Base-by-base conservation (phyloP, 2,329 filamentous ascomycete genomes). In the Xylaria sp. region DNA sequence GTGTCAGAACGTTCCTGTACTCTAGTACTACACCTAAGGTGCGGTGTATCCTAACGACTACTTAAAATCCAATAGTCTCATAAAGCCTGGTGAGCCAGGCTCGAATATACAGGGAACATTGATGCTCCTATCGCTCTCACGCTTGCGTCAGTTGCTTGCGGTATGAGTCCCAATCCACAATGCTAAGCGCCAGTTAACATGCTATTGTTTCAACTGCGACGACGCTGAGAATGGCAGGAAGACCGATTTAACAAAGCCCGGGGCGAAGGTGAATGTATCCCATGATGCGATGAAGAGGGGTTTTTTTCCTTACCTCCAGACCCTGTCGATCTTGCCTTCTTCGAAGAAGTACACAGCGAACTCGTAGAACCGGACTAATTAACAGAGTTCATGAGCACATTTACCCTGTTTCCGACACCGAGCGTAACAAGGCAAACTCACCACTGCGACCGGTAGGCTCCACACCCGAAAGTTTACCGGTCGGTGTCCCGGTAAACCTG, bases 291-390 rank as follows among this genome's bases (percentile, higher is more conserved):
- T 28, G 26, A n/a, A 53, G 10, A 23, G n/a, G 31, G 13, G n/a
- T 4, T 23, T 13, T 17, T 10, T 6, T 23, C 6, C 66, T 36
- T 42, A 66, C 67, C 79, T 78, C 74, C 79, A 79, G 4, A 81
- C 76, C 31, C 72, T 70, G 11, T 71, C 68, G 23, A 81, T 80
- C 73, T 71, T 80, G 5, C 79, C 79, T 1, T 66, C 72, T 15
- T 75, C 69, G 42, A 81, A 76, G 59, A 73, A 73, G 61, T 81
- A 82, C 20, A 79, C 78, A 33, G 77, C 79, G 57, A 79, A 76
- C 71, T 81, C 80, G 33, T 67, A 62, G 59, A 81, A 79, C 10
- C 48, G 59, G 6, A 80, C 77, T 53, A 13, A n/a, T 53, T 66
- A 56, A 11, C 11, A 53, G 28, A 38, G 36, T 31, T 17, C 26